Evolutionary conservation across 2,329 filamentous ascomycete genomes (phyloP).

Genomic region (Fusarium ambrosium): DNA sequence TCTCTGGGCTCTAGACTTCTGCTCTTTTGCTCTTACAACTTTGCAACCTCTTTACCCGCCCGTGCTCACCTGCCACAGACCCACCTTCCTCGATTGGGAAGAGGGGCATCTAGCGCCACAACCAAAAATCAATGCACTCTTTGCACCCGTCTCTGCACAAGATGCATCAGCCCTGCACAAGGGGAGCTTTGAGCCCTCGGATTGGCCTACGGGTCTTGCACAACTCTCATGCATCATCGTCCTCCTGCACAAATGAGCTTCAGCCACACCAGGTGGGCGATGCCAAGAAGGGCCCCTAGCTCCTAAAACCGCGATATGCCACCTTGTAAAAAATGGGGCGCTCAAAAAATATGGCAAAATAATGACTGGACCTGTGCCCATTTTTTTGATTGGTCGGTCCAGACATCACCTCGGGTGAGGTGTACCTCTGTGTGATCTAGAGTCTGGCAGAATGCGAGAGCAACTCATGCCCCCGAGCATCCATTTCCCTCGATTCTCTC

Average conservation of each 20-base stretch:
- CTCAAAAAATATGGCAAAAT: constrained; percentile 52
- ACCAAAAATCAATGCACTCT: constrained; percentile 37
- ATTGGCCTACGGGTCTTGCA: constrained; percentile 23
- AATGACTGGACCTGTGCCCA: constrained; percentile 52
- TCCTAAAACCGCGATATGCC: constrained; percentile 42
- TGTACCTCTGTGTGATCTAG: constrained; percentile 54
- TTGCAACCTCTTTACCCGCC: constrained; percentile 29
- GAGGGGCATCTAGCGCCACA: constrained; percentile 47
- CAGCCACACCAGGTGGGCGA: constrained; percentile 46
- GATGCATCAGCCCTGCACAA: constrained; percentile 25
- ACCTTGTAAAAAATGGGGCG: constrained; percentile 50
- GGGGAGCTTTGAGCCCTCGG: constrained; percentile 2
- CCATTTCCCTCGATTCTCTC: constrained; percentile 47
- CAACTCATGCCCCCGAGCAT: constrained; percentile 48
- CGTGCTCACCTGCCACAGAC: constrained; percentile 42
- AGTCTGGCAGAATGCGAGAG: constrained; percentile 46
- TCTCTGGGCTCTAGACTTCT: constrained; percentile 31
- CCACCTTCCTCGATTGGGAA: constrained; percentile 42
- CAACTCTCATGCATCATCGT: constrained; percentile 21
- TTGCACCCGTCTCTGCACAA: constrained; percentile 41
- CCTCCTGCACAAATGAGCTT: constrained; percentile 36
- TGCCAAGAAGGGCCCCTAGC: constrained; percentile 42
- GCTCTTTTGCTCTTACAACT: constrained; percentile 36
- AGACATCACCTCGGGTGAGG: constrained; percentile 52
- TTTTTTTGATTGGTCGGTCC: constrained; percentile 57